These are phyloP conservation scores for Gilbertella persicaria DNA, from an alignment of 371 early-diverging fungal species.

Conservation along the genomic window DNA sequence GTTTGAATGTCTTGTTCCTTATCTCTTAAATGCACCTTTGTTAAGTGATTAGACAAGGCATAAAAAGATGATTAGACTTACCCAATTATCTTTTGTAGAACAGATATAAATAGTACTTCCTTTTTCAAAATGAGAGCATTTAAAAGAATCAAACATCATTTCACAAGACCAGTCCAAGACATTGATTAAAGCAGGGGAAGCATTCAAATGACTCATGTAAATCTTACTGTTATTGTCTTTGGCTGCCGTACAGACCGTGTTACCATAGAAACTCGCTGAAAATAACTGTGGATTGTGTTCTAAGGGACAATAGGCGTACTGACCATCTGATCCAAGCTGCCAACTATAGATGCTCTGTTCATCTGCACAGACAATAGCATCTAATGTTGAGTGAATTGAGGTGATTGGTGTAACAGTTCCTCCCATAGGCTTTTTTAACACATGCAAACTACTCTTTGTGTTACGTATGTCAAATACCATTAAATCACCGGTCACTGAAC, in stretches of 20 bases:
- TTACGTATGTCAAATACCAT: conserved; percentile 42
- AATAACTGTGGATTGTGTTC: not conserved
- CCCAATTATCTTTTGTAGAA: not conserved
- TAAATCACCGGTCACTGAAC: conserved; percentile 28
- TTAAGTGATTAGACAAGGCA: not conserved
- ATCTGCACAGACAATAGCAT: conserved; percentile 15
- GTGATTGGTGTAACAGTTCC: conserved; percentile 9
- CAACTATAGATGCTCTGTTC: conserved; percentile 5
- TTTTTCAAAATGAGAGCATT: not conserved
- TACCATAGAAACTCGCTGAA: not conserved
- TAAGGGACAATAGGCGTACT: not conserved
- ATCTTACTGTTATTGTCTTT: not conserved
- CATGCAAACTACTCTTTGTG: conserved; percentile 19
- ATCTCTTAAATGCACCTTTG: conserved; percentile 4
- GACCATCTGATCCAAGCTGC: not conserved
- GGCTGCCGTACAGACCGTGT: not conserved
- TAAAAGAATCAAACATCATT: not conserved
- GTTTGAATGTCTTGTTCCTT: not conserved
- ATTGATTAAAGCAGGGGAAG: not conserved
- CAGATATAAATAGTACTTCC: not conserved
- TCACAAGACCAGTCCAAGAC: not conserved
- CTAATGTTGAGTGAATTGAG: not conserved
- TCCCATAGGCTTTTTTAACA: not conserved
- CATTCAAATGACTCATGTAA: not conserved
- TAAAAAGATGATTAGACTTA: not conserved